These are phyloP conservation scores for Mycena indigotica DNA, from an alignment of 768 basidiomycete species.

Conservation along the genomic window DNA sequence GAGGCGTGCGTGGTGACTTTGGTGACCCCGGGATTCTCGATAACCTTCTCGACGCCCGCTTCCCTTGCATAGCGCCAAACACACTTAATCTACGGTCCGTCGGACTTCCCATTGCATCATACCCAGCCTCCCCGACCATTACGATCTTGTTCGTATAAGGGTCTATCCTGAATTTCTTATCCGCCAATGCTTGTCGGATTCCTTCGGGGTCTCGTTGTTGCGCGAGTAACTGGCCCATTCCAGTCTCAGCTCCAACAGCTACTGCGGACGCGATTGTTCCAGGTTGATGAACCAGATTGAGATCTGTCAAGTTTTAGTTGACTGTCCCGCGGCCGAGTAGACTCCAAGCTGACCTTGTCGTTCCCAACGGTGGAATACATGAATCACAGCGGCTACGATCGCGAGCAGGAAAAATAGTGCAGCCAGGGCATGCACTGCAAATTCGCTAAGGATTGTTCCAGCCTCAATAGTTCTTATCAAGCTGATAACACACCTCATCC, in stretches of 20 bases:
- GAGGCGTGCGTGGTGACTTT: constrained; percentile 17
- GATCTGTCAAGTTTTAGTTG: too few species aligned
- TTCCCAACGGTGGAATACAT: constrained; percentile 48
- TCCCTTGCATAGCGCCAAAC: constrained; percentile 35
- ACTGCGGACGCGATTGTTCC: constrained; percentile 62
- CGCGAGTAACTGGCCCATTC: constrained; percentile 47
- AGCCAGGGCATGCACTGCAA: constrained; percentile 47
- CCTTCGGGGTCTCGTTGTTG: constrained; percentile 43
- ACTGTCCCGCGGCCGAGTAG: too few species aligned
- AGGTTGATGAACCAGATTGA: constrained; percentile 49
- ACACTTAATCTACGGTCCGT: constrained; percentile 35
- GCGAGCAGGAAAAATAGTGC: constrained; percentile 47
- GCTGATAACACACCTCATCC: constrained; percentile 43
- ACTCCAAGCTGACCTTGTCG: constrained; percentile 32
- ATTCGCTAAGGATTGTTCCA: constrained; percentile 32
- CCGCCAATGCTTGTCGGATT: constrained; percentile 41
- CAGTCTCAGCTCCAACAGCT: constrained; percentile 54
- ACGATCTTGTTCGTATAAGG: constrained; percentile 51
- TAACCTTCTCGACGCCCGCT: constrained; percentile 13
- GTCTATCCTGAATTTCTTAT: constrained; percentile 55
- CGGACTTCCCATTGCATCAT: constrained; percentile 42
- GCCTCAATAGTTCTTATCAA: not conserved
- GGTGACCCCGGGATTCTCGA: constrained; percentile 18
- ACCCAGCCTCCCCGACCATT: constrained; percentile 55
- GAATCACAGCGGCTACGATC: constrained; percentile 44